Base-by-base conservation (phyloP, 73 alveolate genomes). In the Paramecium octaurelia region DNA sequence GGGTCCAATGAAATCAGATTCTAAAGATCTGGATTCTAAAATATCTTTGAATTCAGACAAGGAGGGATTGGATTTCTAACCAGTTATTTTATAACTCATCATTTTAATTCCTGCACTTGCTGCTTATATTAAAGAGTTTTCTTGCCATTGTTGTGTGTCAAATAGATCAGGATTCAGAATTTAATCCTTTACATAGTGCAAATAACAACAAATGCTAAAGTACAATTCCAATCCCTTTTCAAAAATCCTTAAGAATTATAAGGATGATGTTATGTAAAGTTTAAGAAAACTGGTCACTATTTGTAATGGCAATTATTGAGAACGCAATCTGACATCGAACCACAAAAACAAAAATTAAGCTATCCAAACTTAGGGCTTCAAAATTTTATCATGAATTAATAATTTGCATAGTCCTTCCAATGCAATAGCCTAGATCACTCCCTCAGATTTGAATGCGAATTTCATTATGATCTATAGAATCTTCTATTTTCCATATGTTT, bases 351-450 rank as follows among this genome's bases (percentile, higher is more conserved):
- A 42, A 42, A 80, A 80, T 44, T 31, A 42, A 11, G 91, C 91
- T 43, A 80, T 80, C 91, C 91, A 80, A 44, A 42, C 57, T 46
- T 80, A 46, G 6, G 91, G 91, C 18, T 80, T 48, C 31, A 11
- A 64, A 3, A 80, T 44, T 43, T 80, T 80, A 40, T 80, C 43
- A 48, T 80, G 91, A 23, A 80, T 43, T 18, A 80, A 35, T 23
- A 80, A 46, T 43, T 80, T 80, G 10, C 76, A 42, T 20, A 80
- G 16, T 21, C 91, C 91, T 48, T 80, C 91, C 6, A 80, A 23
- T 10, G 75, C 70, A 5, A 80, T 44, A 8, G 76, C 46, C 12
- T 80, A 35, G 4, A 80, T 31, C 8, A 80, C 57, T 43, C 91
- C 91, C 7, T 21, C 34, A 18, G 91, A 42, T 46, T 80, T 80